phyloP scores from a whole-genome alignment of 148 eudicot genomes.

The Polygonum aviculare region DNA sequence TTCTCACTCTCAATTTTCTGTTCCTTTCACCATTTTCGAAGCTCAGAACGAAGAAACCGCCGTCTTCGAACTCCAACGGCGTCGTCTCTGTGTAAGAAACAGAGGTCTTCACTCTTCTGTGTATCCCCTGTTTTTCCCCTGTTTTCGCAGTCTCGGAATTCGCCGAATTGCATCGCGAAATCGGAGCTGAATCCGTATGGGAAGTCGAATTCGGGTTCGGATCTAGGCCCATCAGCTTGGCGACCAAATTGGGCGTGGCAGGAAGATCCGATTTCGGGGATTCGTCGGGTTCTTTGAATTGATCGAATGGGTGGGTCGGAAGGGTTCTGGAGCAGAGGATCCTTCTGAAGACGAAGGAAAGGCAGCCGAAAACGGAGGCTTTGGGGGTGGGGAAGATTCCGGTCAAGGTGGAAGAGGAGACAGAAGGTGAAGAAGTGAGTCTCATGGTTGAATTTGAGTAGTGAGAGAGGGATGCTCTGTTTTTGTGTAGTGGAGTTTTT shows the following conservation, averaged over 20 bases:
- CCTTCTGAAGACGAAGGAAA: neutral
- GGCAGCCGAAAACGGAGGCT: conserved; percentile 1
- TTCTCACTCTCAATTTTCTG: conserved; percentile 10
- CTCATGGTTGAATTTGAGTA: neutral
- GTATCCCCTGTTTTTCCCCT: conserved; percentile 15
- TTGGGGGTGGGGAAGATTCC: neutral
- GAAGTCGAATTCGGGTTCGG: conserved; percentile 22
- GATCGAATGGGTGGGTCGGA: conserved; percentile 9
- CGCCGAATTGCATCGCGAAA: conserved; percentile 13
- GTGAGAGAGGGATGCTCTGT: neutral
- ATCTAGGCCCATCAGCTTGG: conserved; percentile 80
- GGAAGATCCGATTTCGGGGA: conserved; percentile 10
- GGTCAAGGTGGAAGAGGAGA: neutral
- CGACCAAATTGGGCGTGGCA: conserved; percentile 46
- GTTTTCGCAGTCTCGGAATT: conserved; percentile 24
- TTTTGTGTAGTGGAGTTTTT: too few relatives aligned
- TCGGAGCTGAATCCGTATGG: conserved; percentile 13
- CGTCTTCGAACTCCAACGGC: conserved; percentile 39
- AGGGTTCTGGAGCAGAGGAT: neutral
- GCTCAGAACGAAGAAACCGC: conserved; percentile 51
- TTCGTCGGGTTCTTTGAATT: neutral
- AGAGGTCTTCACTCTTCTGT: conserved; percentile 32
- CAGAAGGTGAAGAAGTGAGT: conserved; percentile 7
- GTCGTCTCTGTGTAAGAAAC: conserved; percentile 39
- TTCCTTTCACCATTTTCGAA: conserved; percentile 27